phyloP scores from a whole-genome alignment of 257 asterid species.

The Petrea volubilis region DNA sequence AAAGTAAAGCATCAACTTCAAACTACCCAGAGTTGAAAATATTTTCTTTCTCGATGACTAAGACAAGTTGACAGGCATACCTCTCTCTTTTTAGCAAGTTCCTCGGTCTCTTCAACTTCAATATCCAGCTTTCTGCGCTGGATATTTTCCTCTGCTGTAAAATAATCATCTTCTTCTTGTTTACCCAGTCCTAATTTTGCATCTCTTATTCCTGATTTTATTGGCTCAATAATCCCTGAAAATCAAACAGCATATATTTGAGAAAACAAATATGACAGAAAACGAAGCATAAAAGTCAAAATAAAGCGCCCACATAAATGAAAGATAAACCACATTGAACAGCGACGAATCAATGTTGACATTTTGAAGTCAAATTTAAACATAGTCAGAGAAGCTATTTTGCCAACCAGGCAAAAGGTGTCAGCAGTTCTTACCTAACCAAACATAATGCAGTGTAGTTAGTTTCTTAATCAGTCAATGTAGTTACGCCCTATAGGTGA shows the following conservation, averaged over 20 bases:
- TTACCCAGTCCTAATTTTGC: conserved; percentile 93
- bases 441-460: neutral
- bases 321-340: neutral
- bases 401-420: neutral
- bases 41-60: conserved; percentile 31
- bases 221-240: conserved; percentile 89
- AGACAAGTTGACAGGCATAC: conserved; percentile 49
- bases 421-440: neutral
- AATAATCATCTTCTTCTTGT: conserved; percentile 97
- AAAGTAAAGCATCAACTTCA: conserved; percentile 65
- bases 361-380: neutral
- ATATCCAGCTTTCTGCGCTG: conserved; percentile 92
- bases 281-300: neutral
- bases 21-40: conserved; percentile 38
- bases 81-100: conserved; percentile 94
- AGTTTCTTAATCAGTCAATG: neutral
- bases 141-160: conserved; percentile 96
- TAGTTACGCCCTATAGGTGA: neutral
- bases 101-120: conserved; percentile 93
- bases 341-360: neutral
- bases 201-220: conserved; percentile 93
- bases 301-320: neutral
- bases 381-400: neutral
- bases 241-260: neutral
- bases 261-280: neutral